phyloP scores from a whole-genome alignment of 352 stramenopile genomes.

The Pythium folliculosum region DNA sequence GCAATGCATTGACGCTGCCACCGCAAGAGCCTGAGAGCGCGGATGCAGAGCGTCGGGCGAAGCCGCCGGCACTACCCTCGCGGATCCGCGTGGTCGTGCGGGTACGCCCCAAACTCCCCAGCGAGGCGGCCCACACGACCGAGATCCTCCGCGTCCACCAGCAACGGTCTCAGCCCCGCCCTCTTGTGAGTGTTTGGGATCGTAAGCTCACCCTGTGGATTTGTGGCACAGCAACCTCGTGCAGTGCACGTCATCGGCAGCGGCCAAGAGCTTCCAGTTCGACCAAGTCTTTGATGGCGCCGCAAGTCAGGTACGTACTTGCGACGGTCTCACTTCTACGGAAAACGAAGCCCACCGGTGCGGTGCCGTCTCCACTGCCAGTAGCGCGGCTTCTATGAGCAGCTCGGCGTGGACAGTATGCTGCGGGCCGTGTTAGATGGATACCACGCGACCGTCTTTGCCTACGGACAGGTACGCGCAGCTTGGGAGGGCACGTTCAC shows the following conservation, averaged over 20 bases:
- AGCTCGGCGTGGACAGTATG: constrained; percentile 39
- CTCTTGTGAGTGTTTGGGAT: too few species aligned
- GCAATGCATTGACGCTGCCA: not conserved
- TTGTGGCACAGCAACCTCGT: constrained; percentile 30
- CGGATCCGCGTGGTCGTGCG: constrained; percentile 58
- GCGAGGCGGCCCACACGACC: constrained; percentile 39
- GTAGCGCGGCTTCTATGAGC: constrained; percentile 44
- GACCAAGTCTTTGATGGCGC: constrained; percentile 52
- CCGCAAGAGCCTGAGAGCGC: constrained; percentile 6
- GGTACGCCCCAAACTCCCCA: constrained; percentile 42
- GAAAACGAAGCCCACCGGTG: not conserved
- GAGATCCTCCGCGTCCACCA: constrained; percentile 38
- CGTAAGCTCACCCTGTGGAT: not conserved
- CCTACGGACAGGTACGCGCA: constrained; percentile 46
- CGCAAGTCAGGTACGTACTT: constrained; percentile 33
- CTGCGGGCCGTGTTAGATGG: constrained; percentile 39
- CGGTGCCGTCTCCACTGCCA: not conserved
- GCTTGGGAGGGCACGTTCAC: not conserved
- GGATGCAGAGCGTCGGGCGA: not conserved
- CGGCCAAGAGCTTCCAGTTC: constrained; percentile 46
- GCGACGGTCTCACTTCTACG: not conserved
- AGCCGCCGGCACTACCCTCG: constrained; percentile 12
- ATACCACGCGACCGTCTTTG: constrained; percentile 57
- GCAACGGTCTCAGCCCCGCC: constrained; percentile 27
- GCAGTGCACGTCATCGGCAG: constrained; percentile 25